phyloP scores from a whole-genome alignment of 345 rosid genomes.

The Eucalyptus cloeziana region DNA sequence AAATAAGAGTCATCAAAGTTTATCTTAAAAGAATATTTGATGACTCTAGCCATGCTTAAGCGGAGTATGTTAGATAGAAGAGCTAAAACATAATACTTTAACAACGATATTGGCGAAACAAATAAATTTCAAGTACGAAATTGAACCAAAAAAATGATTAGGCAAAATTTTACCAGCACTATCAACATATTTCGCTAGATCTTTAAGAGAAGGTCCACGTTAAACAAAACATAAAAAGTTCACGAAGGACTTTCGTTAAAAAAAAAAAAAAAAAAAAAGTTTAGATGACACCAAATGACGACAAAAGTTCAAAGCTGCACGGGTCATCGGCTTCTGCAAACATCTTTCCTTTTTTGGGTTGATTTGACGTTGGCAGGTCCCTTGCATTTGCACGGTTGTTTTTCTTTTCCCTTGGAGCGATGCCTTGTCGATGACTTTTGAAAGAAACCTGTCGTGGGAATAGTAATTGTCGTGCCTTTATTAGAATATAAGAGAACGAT shows the following conservation, averaged over 20 bases:
- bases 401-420: not conserved
- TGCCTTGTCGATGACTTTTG: not conserved
- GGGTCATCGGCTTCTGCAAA: not conserved
- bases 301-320: not conserved
- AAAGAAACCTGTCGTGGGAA: not conserved
- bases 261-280: no score
- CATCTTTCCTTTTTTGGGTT: not conserved
- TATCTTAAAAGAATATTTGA: not conserved
- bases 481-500: not conserved
- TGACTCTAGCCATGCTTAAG: not conserved
- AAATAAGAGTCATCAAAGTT: not conserved
- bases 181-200: not conserved
- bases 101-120: not conserved
- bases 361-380: not conserved
- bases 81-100: not conserved
- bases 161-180: not conserved
- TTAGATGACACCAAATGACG: not conserved
- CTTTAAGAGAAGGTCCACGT: not conserved
- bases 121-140: not conserved
- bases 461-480: not conserved
- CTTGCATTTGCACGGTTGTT: not conserved
- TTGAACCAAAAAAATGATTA: not conserved
- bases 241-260: not conserved
- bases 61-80: not conserved
- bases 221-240: not conserved